Evolutionary conservation across 192 early-diverging fungal genomes (phyloP).

Genomic region (Haplosporangium gracile): DNA sequence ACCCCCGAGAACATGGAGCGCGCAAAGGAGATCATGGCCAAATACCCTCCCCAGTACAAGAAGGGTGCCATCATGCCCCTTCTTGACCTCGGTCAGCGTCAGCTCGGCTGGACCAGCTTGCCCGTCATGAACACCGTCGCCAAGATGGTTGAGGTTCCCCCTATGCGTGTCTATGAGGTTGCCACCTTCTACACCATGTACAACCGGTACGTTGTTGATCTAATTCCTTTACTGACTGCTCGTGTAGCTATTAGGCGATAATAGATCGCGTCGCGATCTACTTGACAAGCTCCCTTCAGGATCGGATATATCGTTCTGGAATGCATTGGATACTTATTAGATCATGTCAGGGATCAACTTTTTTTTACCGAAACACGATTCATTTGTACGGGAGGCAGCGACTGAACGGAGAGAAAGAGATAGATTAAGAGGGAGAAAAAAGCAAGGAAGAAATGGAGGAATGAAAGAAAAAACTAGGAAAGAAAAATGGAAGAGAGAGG

Average conservation of each 20-base stretch:
- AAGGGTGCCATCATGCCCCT: conserved; percentile 97
- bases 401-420: background rate
- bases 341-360: background rate
- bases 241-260: background rate
- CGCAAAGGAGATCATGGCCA: conserved; percentile 88
- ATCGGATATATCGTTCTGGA: background rate
- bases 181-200: conserved; percentile 99
- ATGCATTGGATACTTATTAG: background rate
- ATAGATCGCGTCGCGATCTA: background rate
- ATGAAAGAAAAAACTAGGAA: no score
- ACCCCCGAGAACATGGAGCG: conserved; percentile 81
- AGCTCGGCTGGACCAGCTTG: conserved; percentile 94
- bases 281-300: background rate
- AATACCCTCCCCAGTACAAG: conserved; percentile 98
- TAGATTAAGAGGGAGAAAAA: background rate
- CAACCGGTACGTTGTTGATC: conserved; percentile 75
- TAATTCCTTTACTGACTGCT: background rate
- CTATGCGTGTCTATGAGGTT: conserved; percentile 99
- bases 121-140: conserved; percentile 98
- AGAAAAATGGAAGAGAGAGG: no score
- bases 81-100: conserved; percentile 95
- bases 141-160: conserved; percentile 93
- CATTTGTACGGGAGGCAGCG: background rate
- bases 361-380: background rate
- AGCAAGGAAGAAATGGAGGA: background rate